Base-by-base conservation (phyloP, 164 flowering plant species). In the Brasenia schreberi region DNA sequence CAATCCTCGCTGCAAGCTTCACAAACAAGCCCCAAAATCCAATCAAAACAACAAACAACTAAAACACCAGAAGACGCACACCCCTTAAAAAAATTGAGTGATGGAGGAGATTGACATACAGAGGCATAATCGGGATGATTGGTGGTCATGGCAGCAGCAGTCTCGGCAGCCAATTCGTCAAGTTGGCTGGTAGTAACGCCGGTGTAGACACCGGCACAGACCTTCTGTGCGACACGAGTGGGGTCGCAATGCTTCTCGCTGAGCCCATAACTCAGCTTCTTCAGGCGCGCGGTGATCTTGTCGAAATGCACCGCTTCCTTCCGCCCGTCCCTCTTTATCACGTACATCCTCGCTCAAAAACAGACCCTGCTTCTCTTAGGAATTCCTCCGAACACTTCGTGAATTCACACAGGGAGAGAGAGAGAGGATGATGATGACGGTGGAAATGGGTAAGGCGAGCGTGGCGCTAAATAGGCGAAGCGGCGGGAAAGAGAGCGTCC, bases 151-250 rank as follows among this genome's bases (percentile, higher is more conserved):
- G 97, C 97, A 63, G 97, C 97, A 7, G 97, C 90, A 19, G 99
- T 95, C 64, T 95, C 97, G 11, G 97, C 97, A 0, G 97, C 99
- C 71, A 95, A 77, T 69, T 92, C 97, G 77, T 92, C 97, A 67
- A 95, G 94, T 73, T 88, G 97, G 65, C 96, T 92, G 2, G 99
- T 92, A 59, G 99, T 95, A 43, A 92, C 96, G 43, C 97, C 99
- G 69, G 88, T 92, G 77, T 95, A 95, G 65, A 92, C 97, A 2
- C 99, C 99, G 53, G 97, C 96, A 66, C 97, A 92, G 53, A 92
- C 99, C 77, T 95, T 95, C 87, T 92, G 99, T 0, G 99, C 68
- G 19, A 95, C 97, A 2, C 88, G 83, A 14, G 92, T 96, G 0
- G 99, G 97, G 56, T 95, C 99, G 61, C 99, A 95, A 77, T 95